These are phyloP conservation scores for Apiospora kogelbergensis DNA, from an alignment of 2,329 filamentous ascomycete species.

Conservation along the genomic window DNA sequence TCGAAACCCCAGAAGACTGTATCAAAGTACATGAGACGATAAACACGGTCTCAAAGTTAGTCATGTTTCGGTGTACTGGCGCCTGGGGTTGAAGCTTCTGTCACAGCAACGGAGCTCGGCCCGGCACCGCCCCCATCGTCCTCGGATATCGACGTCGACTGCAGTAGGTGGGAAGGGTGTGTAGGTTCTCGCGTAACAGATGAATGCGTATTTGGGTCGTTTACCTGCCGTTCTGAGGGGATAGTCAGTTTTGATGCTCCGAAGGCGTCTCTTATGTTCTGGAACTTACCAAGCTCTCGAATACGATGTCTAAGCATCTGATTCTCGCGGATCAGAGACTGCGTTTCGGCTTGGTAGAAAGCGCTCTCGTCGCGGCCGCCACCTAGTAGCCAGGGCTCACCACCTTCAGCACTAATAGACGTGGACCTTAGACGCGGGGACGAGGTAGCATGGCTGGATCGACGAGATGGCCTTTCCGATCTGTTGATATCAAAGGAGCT, in stretches of 20 bases:
- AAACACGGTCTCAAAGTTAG: background rate
- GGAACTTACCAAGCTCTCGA: constrained; percentile 62
- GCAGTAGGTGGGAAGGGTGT: constrained; percentile 49
- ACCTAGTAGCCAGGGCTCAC: constrained; percentile 58
- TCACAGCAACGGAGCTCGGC: constrained; percentile 3
- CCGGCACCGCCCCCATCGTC: constrained; percentile 27
- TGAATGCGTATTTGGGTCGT: constrained; percentile 38
- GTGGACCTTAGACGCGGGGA: constrained; percentile 57
- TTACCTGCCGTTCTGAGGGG: constrained; percentile 50
- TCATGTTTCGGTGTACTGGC: constrained; percentile 4
- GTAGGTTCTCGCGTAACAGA: constrained; percentile 45
- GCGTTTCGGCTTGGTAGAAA: constrained; percentile 81
- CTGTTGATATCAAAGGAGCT: constrained; percentile 61
- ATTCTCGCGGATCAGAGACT: constrained; percentile 75
- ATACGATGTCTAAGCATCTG: constrained; percentile 79
- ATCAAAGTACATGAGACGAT: background rate
- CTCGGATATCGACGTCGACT: constrained; percentile 45
- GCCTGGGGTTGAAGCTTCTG: background rate
- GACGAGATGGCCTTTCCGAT: constrained; percentile 57
- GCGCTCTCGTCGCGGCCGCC: constrained; percentile 72
- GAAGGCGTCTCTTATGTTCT: background rate
- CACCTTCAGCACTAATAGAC: constrained; percentile 58
- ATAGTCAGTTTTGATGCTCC: constrained; percentile 4
- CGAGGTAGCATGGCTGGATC: constrained; percentile 54
- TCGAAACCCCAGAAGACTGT: background rate